Conservation (phyloP, 1,284 basidiomycete species). For the Ustanciosporium gigantosporum region DNA sequence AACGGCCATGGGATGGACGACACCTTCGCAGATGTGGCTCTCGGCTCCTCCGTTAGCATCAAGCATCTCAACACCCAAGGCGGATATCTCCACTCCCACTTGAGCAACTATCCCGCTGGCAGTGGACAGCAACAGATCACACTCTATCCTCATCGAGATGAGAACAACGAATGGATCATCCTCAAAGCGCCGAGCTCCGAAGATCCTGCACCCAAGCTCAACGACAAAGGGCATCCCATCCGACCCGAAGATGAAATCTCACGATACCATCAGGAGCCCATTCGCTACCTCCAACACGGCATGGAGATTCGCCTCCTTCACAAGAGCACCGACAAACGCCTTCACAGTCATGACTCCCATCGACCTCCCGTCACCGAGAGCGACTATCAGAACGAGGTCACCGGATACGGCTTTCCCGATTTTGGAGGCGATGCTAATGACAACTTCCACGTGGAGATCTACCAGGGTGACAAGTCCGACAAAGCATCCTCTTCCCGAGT, state of each 20-base stretch:
- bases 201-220: slow-evolving; percentile 65
- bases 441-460: slow-evolving; percentile 91
- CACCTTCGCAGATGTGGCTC: slow-evolving; percentile 81
- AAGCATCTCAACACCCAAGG: slow-evolving; percentile 95
- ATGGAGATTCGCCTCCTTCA: slow-evolving; percentile 83
- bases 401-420: slow-evolving; percentile 86
- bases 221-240: slow-evolving; percentile 50
- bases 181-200: slow-evolving; percentile 64
- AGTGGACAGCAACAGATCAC: slow-evolving; percentile 91
- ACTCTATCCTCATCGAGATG: slow-evolving; percentile 90
- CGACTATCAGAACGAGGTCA: slow-evolving; percentile 98
- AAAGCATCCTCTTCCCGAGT: slow-evolving; percentile 67
- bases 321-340: slow-evolving; percentile 76
- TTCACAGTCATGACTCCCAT: slow-evolving; percentile 86
- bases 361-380: slow-evolving; percentile 96
- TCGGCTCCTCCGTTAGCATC: slow-evolving; percentile 81
- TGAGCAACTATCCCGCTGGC: slow-evolving; percentile 77
- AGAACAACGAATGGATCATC: slow-evolving; percentile 87
- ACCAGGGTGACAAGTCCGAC: slow-evolving; percentile 66
- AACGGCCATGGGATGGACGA: slow-evolving; percentile 88
- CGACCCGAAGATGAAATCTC: slow-evolving; percentile 42
- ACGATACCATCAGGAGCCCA: slow-evolving; percentile 62
- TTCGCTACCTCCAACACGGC: slow-evolving; percentile 71
- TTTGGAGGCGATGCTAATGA: slow-evolving; percentile 88
- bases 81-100: slow-evolving; percentile 94